Conservation (phyloP, 2,329 filamentous ascomycete genomes). For the Metarhizium album region DNA sequence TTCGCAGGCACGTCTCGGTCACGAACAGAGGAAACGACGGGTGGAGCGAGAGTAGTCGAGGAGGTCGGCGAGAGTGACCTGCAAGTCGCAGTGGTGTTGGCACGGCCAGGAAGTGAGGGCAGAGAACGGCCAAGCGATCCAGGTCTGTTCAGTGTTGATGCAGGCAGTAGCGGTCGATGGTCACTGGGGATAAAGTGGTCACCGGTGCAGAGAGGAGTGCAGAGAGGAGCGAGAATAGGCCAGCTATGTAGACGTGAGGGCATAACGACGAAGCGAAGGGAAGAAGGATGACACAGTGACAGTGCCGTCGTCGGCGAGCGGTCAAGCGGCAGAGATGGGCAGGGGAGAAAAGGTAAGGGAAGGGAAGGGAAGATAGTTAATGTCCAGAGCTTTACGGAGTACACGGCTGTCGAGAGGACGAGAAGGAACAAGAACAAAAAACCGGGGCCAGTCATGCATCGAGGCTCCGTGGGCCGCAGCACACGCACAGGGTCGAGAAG, state of each 20-base stretch:
- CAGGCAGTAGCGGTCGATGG: no score
- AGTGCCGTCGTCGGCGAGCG: background rate
- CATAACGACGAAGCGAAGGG: constrained; percentile 11
- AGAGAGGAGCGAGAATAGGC: constrained; percentile 11
- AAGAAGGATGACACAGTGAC: no score
- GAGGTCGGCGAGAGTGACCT: background rate
- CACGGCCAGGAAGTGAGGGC: background rate
- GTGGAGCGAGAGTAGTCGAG: background rate
- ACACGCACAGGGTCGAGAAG: background rate
- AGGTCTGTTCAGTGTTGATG: constrained; percentile 1
- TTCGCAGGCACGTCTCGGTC: background rate
- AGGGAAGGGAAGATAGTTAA: background rate
- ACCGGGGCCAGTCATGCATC: background rate
- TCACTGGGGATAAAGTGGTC: background rate
- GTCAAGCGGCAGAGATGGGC: background rate
- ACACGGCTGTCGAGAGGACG: background rate
- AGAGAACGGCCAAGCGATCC: background rate
- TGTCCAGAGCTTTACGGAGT: background rate
- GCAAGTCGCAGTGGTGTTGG: background rate
- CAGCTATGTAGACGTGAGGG: constrained; percentile 18
- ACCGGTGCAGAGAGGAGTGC: background rate
- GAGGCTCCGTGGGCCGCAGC: background rate
- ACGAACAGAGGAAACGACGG: background rate
- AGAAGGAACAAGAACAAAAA: background rate
- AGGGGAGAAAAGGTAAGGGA: background rate